Percentiles rank a stretch among this genome's conserved stretches.
phyloP scores from a whole-genome alignment of 2,329 filamentous ascomycete species.

The Drechslera avenae region DNA sequence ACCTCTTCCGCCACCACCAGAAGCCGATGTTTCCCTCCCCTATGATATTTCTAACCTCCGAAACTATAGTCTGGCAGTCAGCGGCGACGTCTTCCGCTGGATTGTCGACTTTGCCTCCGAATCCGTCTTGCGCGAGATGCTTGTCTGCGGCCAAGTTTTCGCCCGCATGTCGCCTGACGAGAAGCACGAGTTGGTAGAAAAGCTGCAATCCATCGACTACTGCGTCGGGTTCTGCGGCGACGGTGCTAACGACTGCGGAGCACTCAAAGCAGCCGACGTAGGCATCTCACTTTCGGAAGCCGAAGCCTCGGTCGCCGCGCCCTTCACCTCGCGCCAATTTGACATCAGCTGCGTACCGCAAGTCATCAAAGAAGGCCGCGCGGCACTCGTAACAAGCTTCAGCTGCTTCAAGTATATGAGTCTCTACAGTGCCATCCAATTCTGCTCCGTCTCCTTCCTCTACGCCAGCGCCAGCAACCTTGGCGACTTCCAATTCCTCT shows the following conservation, averaged over 20 bases:
- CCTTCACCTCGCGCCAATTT: constrained; percentile 93
- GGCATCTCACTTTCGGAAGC: constrained; percentile 97
- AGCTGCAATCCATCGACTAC: constrained; percentile 94
- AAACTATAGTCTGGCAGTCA: constrained; percentile 88
- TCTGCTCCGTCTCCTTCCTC: constrained; percentile 94
- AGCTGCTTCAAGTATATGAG: constrained; percentile 99
- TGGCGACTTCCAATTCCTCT: constrained; percentile 97
- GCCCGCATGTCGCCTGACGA: constrained; percentile 99
- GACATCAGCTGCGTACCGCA: constrained; percentile 95
- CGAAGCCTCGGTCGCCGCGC: constrained; percentile 96
- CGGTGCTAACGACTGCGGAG: constrained; percentile 96
- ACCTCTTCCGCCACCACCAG: constrained; percentile 72
- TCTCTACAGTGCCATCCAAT: constrained; percentile 98
- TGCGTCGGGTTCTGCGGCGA: constrained; percentile 96
- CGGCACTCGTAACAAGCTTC: constrained; percentile 96
- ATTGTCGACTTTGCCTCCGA: constrained; percentile 87
- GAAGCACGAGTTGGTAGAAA: constrained; percentile 96
- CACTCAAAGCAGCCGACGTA: constrained; percentile 94
- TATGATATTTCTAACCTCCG: constrained; percentile 80
- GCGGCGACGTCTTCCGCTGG: constrained; percentile 95
- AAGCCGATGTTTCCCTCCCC: constrained; percentile 80
- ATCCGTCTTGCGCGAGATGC: constrained; percentile 82
- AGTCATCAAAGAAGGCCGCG: constrained; percentile 90
- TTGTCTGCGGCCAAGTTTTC: constrained; percentile 89
- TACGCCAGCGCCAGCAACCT: constrained; percentile 93